Percentiles rank a stretch among this genome's conserved stretches.
Evolutionary conservation across 257 asterid species (phyloP).

Genomic region (Henckelia pumila): DNA sequence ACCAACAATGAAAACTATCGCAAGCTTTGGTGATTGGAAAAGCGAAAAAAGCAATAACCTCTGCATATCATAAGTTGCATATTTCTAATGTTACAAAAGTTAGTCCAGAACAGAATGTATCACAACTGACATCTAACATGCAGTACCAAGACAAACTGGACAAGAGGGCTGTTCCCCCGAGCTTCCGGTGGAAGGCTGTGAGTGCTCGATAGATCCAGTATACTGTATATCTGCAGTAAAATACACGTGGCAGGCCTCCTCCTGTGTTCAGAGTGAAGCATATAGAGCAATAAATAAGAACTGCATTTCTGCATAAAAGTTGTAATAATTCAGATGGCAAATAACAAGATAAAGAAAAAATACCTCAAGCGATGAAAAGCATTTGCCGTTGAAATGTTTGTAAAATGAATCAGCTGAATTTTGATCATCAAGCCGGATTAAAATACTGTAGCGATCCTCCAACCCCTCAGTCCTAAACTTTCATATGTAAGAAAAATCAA

Average conservation of each 20-base stretch:
- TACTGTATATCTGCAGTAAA: constrained; percentile 76
- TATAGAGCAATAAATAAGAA: constrained; percentile 14
- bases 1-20: background rate
- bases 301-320: constrained; percentile 9
- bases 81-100: constrained; percentile 3
- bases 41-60: constrained; percentile 17
- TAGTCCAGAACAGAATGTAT: constrained; percentile 11
- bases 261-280: constrained; percentile 44
- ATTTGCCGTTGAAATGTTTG: constrained; percentile 65
- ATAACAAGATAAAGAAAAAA: constrained; percentile 17
- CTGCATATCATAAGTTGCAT: background rate
- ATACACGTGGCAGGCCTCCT: constrained; percentile 62
- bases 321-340: constrained; percentile 3
- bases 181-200: constrained; percentile 66
- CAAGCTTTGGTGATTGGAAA: constrained; percentile 14
- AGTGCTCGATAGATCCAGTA: constrained; percentile 85
- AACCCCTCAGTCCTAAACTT: constrained; percentile 69
- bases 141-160: constrained; percentile 94
- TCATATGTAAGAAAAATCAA: constrained; percentile 25
- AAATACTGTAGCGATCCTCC: constrained; percentile 74
- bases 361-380: constrained; percentile 89
- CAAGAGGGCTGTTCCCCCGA: constrained; percentile 80
- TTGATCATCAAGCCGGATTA: constrained; percentile 79
- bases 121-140: constrained; percentile 4
- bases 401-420: constrained; percentile 72